These are phyloP conservation scores for Sarocladium strictum DNA, from an alignment of 2,329 filamentous ascomycete genomes.

Conservation along the genomic window DNA sequence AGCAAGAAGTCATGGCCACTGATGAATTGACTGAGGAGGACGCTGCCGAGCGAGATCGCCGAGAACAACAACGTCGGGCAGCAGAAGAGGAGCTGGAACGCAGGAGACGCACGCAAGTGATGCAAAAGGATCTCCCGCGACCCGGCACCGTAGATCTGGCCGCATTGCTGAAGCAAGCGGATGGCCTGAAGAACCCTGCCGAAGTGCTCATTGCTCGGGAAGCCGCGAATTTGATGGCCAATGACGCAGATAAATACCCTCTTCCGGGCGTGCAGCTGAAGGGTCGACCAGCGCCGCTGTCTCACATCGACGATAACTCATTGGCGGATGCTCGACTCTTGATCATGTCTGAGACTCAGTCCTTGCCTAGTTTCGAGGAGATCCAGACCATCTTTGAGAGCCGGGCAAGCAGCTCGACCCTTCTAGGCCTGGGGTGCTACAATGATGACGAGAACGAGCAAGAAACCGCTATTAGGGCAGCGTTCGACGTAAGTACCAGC, in stretches of 20 bases:
- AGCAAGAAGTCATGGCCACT: conserved; percentile 48
- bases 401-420: conserved; percentile 47
- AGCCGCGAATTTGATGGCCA: conserved; percentile 70
- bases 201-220: conserved; percentile 69
- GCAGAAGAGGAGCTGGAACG: conserved; percentile 73
- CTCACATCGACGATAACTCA: conserved; percentile 62
- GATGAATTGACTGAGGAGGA: conserved; percentile 49
- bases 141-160: conserved; percentile 68
- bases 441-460: conserved; percentile 68
- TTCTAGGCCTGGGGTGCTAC: conserved; percentile 79
- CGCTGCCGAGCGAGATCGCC: conserved; percentile 68
- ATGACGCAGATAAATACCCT: conserved; percentile 72
- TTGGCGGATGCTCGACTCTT: conserved; percentile 72
- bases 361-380: conserved; percentile 39
- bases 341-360: conserved; percentile 64
- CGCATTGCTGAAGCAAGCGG: conserved; percentile 58
- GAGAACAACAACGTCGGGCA: conserved; percentile 67
- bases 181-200: conserved; percentile 55
- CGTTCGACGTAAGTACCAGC: conserved; percentile 61
- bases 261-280: conserved; percentile 61
- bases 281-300: conserved; percentile 53
- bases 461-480: conserved; percentile 54
- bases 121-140: conserved; percentile 77
- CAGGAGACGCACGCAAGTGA: conserved; percentile 80
- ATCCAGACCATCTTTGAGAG: conserved; percentile 50